Evolutionary conservation across 1,139 yeast genomes (phyloP).

Genomic region (Lodderomyces elongisporus): DNA sequence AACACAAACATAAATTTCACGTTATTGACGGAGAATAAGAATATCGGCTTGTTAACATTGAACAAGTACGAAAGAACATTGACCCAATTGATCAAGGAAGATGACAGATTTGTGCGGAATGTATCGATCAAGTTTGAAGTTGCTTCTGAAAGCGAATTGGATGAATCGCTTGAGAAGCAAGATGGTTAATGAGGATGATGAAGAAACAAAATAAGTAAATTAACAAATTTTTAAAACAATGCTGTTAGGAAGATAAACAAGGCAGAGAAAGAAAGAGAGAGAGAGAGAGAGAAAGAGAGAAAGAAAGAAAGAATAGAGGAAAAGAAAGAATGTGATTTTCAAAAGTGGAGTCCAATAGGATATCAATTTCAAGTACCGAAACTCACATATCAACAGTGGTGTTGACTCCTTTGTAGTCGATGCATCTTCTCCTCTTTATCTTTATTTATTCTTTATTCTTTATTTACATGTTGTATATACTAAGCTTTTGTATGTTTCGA

Average conservation of each 20-base stretch:
- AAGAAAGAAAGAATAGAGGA: too few relatives aligned
- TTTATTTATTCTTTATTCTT: conserved; percentile 12
- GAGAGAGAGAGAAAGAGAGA: too few relatives aligned
- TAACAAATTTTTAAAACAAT: neutral
- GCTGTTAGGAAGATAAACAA: too few relatives aligned
- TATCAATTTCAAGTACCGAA: too few relatives aligned
- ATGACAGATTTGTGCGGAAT: conserved; percentile 34
- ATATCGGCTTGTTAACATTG: conserved; percentile 23
- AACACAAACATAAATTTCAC: conserved; percentile 39
- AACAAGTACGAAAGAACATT: conserved; percentile 25
- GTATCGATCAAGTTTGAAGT: conserved; percentile 18
- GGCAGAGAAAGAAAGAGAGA: too few relatives aligned
- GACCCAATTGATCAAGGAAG: conserved; percentile 20
- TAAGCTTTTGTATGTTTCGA: neutral
- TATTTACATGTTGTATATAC: too few relatives aligned
- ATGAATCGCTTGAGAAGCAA: neutral
- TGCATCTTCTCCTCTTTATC: conserved; percentile 7
- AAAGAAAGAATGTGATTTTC: too few relatives aligned
- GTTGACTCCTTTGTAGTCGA: too few relatives aligned
- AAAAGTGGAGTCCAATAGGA: too few relatives aligned
- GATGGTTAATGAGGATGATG: conserved; percentile 5
- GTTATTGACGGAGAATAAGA: conserved; percentile 16
- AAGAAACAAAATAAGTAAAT: conserved; percentile 1
- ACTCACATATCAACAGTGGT: too few relatives aligned
- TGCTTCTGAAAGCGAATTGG: conserved; percentile 7